phyloP scores from a whole-genome alignment of 2,329 filamentous ascomycete genomes.

The Ustilaginoidea virens region DNA sequence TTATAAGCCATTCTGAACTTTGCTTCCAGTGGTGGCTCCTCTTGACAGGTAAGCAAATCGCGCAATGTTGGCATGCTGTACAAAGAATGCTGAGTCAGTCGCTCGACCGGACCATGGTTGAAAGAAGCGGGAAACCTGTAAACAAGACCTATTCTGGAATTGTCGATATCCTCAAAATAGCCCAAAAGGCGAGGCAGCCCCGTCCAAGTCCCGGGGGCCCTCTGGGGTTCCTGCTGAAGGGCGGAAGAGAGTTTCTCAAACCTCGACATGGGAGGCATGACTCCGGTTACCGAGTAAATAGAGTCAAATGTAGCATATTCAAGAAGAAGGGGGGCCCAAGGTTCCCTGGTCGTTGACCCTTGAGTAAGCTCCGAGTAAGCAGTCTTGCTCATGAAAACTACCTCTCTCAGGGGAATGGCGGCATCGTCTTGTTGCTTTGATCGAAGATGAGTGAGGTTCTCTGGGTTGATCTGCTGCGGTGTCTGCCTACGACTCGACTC shows the following conservation, averaged over 20 bases:
- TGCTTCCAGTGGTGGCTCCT: slow-evolving; percentile 54
- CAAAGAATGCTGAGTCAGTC: slow-evolving; percentile 30
- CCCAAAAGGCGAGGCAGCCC: slow-evolving; percentile 45
- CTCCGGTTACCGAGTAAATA: slow-evolving; percentile 45
- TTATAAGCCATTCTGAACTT: slow-evolving; percentile 64
- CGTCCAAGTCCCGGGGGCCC: slow-evolving; percentile 40
- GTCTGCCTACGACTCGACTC: slow-evolving; percentile 46
- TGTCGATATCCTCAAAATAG: slow-evolving; percentile 60
- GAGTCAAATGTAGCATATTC: slow-evolving; percentile 54
- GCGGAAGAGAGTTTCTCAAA: slow-evolving; percentile 48
- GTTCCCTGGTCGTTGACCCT: slow-evolving; percentile 23
- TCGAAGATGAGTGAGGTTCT: slow-evolving; percentile 32
- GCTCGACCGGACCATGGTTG: slow-evolving; percentile 38
- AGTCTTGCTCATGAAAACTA: slow-evolving; percentile 33
- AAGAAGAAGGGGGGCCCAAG: slow-evolving; percentile 45
- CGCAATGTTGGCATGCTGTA: slow-evolving; percentile 38
- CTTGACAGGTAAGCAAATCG: slow-evolving; percentile 34
- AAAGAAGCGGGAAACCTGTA: slow-evolving; percentile 58
- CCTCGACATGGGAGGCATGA: slow-evolving; percentile 47
- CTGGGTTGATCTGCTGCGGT: slow-evolving; percentile 42
- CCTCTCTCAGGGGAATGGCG: slow-evolving; percentile 23
- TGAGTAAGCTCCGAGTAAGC: slow-evolving; percentile 33
- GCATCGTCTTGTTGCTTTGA: slow-evolving; percentile 22
- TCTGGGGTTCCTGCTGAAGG: slow-evolving; percentile 37
- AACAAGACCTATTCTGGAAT: slow-evolving; percentile 56